Evolutionary conservation across 2,329 filamentous ascomycete genomes (phyloP).

Genomic region (Ophiostoma sp.): DNA sequence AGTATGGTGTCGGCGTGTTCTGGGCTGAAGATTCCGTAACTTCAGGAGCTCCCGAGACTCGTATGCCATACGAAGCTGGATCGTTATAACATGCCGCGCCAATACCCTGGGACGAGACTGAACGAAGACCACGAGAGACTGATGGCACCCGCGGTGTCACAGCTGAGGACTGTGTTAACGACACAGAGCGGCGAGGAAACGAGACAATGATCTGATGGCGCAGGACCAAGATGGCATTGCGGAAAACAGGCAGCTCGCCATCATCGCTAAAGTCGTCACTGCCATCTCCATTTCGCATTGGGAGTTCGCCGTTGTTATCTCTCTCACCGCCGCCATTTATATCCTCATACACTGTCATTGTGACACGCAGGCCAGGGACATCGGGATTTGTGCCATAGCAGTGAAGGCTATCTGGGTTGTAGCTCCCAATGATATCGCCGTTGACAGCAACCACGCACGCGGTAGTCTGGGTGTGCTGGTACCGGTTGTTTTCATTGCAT

Average conservation of each 20-base stretch:
- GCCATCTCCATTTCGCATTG: background rate
- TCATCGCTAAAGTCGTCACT: background rate
- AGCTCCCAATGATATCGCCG: conserved; percentile 22
- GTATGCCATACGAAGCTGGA: no score
- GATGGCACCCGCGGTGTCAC: background rate
- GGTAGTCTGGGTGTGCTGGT: conserved; percentile 27
- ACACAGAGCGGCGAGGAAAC: background rate
- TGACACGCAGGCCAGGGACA: conserved; percentile 25
- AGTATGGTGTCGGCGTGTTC: background rate
- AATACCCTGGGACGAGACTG: background rate
- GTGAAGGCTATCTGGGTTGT: conserved; percentile 24
- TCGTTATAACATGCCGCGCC: no score
- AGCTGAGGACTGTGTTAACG: background rate
- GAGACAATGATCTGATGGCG: conserved; percentile 25
- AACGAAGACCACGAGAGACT: background rate
- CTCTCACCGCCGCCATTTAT: background rate
- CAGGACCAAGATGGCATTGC: conserved; percentile 20
- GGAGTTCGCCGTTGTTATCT: background rate
- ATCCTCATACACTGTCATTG: conserved; percentile 24
- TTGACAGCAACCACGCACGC: conserved; percentile 26
- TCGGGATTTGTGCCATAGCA: conserved; percentile 26
- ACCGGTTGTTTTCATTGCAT: conserved; percentile 27
- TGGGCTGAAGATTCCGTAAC: background rate
- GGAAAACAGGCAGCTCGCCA: conserved; percentile 9
- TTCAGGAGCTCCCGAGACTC: no score